A percentile compares a stretch with the other conserved stretches of the same genome.
These are phyloP conservation scores for Entamoeba moshkovskii DNA, from an alignment of 208 protist species.

Conservation along the genomic window DNA sequence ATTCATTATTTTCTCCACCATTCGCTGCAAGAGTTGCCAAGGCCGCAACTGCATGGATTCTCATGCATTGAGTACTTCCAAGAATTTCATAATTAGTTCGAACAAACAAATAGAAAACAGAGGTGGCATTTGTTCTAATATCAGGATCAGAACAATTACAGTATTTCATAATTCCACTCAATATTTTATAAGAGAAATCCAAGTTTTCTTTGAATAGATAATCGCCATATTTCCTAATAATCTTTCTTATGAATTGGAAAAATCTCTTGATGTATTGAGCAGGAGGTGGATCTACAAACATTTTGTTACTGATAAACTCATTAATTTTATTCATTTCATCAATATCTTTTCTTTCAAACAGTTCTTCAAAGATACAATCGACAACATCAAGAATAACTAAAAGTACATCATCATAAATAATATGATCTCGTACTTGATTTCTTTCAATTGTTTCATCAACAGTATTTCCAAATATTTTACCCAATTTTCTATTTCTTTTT, in stretches of 20 bases:
- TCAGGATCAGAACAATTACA: not conserved
- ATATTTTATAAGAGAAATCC: not conserved
- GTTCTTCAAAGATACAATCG: not conserved
- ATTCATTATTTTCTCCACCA: not conserved
- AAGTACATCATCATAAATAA: not conserved
- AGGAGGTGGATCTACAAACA: not conserved
- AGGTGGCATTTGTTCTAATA: not conserved
- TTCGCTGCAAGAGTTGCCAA: not conserved
- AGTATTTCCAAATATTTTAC: not conserved
- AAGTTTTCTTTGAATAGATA: not conserved
- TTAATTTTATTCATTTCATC: not conserved
- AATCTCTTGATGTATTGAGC: not conserved
- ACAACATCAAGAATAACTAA: not conserved
- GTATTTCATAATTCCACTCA: not conserved
- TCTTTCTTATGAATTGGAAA: not conserved
- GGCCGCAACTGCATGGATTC: not conserved
- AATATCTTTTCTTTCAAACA: not conserved
- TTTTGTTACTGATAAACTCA: not conserved
- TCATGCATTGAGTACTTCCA: not conserved
- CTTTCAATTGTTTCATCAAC: not conserved
- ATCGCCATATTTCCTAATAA: not conserved
- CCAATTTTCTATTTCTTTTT: not conserved
- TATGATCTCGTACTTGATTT: not conserved
- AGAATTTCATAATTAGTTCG: not conserved
- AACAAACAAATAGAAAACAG: not conserved